Conservation (phyloP, 1,139 yeast species). For the Saccharomycopsis hybrid region DNA sequence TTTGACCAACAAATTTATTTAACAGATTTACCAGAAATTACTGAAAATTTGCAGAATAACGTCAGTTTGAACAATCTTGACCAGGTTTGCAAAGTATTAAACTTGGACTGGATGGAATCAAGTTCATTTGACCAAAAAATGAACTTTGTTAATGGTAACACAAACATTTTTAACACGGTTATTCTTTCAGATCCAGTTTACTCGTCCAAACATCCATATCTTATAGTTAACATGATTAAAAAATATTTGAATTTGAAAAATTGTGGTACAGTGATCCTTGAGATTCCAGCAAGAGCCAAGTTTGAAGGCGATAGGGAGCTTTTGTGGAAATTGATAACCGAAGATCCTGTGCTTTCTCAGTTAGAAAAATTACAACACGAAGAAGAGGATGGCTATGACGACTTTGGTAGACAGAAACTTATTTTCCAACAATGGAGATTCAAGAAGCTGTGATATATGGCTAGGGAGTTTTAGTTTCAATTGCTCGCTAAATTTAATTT, state of each 20-base stretch:
- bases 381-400: conserved; percentile 67
- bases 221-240: conserved; percentile 56
- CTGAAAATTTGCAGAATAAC: conserved; percentile 59
- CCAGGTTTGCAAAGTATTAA: conserved; percentile 22
- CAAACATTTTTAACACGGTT: conserved; percentile 45
- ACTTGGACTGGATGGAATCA: conserved; percentile 63
- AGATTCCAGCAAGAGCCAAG: conserved; percentile 66
- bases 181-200: conserved; percentile 85
- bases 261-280: conserved; percentile 50
- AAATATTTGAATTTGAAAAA: conserved; percentile 34
- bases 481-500: too few relatives aligned
- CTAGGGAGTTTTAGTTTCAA: too few relatives aligned
- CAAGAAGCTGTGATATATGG: neutral
- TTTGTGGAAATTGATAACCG: conserved; percentile 49
- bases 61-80: conserved; percentile 42
- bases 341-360: conserved; percentile 27
- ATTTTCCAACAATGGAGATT: conserved; percentile 34
- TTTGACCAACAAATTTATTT: conserved; percentile 41
- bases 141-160: conserved; percentile 19
- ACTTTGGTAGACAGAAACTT: conserved; percentile 71
- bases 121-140: conserved; percentile 22
- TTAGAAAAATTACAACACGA: conserved; percentile 28
- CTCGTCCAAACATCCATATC: conserved; percentile 70
- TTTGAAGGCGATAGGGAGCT: conserved; percentile 58
- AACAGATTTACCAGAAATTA: conserved; percentile 77